Evolutionary conservation across 2,329 filamentous ascomycete genomes (phyloP), one percentile per base, ranked within the genome.

Genomic region (Cadophora malorum): DNA sequence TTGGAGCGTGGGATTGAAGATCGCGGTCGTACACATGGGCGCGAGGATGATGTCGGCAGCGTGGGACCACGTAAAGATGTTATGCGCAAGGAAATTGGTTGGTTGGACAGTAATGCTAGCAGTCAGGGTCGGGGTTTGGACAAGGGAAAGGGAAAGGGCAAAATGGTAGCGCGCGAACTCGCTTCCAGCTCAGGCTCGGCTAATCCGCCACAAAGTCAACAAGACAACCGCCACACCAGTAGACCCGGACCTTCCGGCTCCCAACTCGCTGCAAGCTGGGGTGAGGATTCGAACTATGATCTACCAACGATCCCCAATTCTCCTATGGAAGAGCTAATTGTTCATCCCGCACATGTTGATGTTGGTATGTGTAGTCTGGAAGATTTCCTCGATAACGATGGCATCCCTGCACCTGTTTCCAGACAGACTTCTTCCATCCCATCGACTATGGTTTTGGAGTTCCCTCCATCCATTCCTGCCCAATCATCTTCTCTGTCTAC

Each of bases 321-420:
- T 9, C 63, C 67, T 23, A 19, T 63, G 49, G 35, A 19, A 8
- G 47, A 23, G 28, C 38, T 31, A 56, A 19, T 35, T 21, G 31
- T 64, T 12, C 45, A 55, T 33, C 19, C 63, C 23, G 53, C 10
- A 16, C 23, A 62, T 23, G 64, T 21, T 14, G 33, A 72, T 56
- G 62, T 72, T 14, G 69, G 68, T 7, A 53, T 72, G 50, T 47
- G 38, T 33, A 60, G 56, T 12, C 65, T 73, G 0, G 67, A 74
- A 38, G 66, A 66, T 14, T 49, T 64, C 5, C 38, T 70, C 9
- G 64, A 69, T 12, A 38, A 38, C 19, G 41, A 49, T 33, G 69
- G 55, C 1, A 63, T 62, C 25, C 45, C 50, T 25, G 33, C 14
- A n/a, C 14, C 55, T 38, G 21, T 59, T 2, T 23, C 62, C 33